Evolutionary conservation across 1,284 basidiomycete genomes (phyloP).

Genomic region (Pseudozyma tsukubaensis): DNA sequence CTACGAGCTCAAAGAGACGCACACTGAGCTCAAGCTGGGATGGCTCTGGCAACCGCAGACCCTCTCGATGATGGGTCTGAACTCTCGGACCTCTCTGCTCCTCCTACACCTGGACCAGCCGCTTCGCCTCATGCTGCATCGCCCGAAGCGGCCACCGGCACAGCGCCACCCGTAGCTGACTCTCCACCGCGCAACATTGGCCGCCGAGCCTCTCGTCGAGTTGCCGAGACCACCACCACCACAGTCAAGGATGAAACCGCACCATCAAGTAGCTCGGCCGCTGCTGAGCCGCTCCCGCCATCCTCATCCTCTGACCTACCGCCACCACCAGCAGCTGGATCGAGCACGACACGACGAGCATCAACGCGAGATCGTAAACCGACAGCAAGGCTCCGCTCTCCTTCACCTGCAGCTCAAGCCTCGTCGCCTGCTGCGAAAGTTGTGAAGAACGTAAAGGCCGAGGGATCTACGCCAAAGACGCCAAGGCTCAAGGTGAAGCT

Average conservation of each 20-base stretch:
- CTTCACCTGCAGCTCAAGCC: constrained; percentile 9
- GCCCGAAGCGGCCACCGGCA: not conserved
- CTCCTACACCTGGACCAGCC: constrained; percentile 37
- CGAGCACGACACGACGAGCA: constrained; percentile 6
- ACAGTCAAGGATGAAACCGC: not conserved
- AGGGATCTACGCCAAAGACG: constrained; percentile 9
- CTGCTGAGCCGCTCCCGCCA: not conserved
- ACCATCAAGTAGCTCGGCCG: not conserved
- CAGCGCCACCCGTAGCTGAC: not conserved
- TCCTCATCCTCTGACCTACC: not conserved
- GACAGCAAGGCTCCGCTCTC: constrained; percentile 15
- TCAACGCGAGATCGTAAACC: constrained; percentile 25
- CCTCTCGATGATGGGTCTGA: constrained; percentile 33
- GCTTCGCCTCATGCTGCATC: constrained; percentile 27
- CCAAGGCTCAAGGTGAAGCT: constrained; percentile 22
- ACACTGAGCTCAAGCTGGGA: too few species aligned
- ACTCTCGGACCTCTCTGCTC: constrained; percentile 38
- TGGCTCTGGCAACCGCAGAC: not conserved
- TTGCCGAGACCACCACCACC: constrained; percentile 1
- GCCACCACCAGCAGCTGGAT: not conserved
- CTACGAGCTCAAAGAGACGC: too few species aligned
- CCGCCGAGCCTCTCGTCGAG: constrained; percentile 12
- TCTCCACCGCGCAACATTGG: not conserved
- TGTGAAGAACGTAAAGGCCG: not conserved
- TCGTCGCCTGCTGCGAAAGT: constrained; percentile 4